Percentiles rank a stretch among this genome's conserved stretches.
Evolutionary conservation across 2,329 filamentous ascomycete species (phyloP).

Genomic region (Aspergillus bombycis): DNA sequence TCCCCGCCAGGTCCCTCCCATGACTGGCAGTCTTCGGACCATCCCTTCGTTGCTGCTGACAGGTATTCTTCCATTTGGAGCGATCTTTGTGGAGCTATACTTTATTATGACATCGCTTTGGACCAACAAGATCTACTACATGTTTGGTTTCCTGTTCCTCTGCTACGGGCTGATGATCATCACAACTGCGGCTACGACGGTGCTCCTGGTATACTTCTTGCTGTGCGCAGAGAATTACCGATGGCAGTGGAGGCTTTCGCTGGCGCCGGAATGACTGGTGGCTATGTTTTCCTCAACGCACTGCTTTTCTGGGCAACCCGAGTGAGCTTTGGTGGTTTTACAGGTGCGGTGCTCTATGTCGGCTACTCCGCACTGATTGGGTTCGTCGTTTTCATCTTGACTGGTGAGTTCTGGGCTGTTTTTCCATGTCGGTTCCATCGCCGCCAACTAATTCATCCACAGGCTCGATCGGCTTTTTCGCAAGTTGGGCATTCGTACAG

Average conservation of each 20-base stretch:
- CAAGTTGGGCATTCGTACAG: slow-evolving; percentile 90
- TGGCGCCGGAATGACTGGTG: slow-evolving; percentile 84
- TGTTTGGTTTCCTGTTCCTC: slow-evolving; percentile 98
- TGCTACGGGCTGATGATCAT: slow-evolving; percentile 98
- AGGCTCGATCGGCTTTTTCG: slow-evolving; percentile 95
- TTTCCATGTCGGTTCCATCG: neutral
- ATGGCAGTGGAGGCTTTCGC: slow-evolving; percentile 98
- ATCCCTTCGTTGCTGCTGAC: slow-evolving; percentile 90
- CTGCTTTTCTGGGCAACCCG: slow-evolving; percentile 89
- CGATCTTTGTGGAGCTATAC: slow-evolving; percentile 97
- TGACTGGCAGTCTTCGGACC: slow-evolving; percentile 79
- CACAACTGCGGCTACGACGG: slow-evolving; percentile 87
- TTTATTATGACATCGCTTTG: slow-evolving; percentile 99
- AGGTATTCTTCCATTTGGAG: slow-evolving; percentile 89
- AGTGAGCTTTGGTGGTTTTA: slow-evolving; percentile 79
- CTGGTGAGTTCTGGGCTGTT: slow-evolving; percentile 65
- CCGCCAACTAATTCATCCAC: neutral
- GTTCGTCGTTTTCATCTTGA: slow-evolving; percentile 89
- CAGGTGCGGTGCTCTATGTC: slow-evolving; percentile 86
- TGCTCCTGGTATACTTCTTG: slow-evolving; percentile 94
- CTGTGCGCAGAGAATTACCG: slow-evolving; percentile 97
- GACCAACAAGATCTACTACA: slow-evolving; percentile 99
- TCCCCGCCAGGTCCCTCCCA: slow-evolving; percentile 89
- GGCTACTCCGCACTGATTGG: slow-evolving; percentile 90
- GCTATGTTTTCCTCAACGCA: slow-evolving; percentile 90